Percentiles rank a stretch among this genome's conserved stretches.
phyloP scores from a whole-genome alignment of 345 rosid species.

The Alliaria petiolata region DNA sequence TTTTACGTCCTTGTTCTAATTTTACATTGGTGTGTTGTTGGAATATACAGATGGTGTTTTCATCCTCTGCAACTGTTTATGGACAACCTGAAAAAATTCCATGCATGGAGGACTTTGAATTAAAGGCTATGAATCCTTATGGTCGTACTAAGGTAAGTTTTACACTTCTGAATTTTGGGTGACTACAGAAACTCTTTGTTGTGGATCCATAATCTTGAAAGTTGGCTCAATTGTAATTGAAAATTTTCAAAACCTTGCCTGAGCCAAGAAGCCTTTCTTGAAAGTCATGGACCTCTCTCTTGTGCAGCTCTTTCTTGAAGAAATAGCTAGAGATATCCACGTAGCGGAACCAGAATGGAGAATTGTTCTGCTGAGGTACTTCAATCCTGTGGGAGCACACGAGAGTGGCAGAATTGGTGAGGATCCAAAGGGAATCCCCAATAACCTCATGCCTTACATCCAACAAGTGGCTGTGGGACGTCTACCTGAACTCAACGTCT shows the following conservation, averaged over 20 bases:
- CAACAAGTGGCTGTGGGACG: conserved; percentile 96
- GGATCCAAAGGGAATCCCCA: conserved; percentile 91
- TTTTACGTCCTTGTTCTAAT: background rate
- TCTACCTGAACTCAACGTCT: conserved; percentile 78
- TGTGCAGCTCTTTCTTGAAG: conserved; percentile 84
- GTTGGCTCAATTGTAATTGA: background rate
- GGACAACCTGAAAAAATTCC: conserved; percentile 93
- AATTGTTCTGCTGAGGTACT: conserved; percentile 80
- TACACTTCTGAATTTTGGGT: background rate
- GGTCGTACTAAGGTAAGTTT: conserved; percentile 81
- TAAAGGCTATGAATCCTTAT: conserved; percentile 88
- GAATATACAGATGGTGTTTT: conserved; percentile 73
- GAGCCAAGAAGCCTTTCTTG: background rate
- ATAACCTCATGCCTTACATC: conserved; percentile 91
- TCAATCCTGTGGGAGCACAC: conserved; percentile 95
- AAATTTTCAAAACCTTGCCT: background rate
- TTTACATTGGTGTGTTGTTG: background rate
- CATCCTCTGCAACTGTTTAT: conserved; percentile 94
- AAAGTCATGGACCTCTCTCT: conserved; percentile 10
- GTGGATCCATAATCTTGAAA: background rate
- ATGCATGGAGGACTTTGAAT: conserved; percentile 66
- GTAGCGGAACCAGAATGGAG: conserved; percentile 79
- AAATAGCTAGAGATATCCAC: conserved; percentile 88
- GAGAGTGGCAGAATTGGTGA: conserved; percentile 92
- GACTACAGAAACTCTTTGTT: background rate